These are phyloP conservation scores for Berberis vulgaris DNA, from an alignment of 164 flowering plant genomes.

Conservation along the genomic window DNA sequence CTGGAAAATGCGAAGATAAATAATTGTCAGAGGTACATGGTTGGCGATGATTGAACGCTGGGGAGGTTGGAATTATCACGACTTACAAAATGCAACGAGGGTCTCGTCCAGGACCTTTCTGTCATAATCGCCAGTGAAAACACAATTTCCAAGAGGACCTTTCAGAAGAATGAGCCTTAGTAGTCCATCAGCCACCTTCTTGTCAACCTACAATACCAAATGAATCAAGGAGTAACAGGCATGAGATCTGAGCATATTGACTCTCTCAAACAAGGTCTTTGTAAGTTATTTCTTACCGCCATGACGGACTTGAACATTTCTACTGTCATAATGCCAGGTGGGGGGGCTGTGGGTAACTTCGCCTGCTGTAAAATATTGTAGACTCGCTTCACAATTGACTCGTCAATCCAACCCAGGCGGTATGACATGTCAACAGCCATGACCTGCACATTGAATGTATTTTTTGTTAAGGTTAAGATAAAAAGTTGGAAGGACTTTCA, in stretches of 20 bases:
- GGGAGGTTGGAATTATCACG: slow-evolving; percentile 23
- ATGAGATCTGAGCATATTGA: background rate
- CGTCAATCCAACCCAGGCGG: slow-evolving; percentile 98
- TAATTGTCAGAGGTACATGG: no score
- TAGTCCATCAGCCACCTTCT: slow-evolving; percentile 96
- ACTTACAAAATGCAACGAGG: slow-evolving; percentile 69
- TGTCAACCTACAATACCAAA: slow-evolving; percentile 62
- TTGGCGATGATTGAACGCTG: no score
- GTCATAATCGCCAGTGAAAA: slow-evolving; percentile 93
- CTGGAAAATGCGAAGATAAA: no score
- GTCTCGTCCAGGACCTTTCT: slow-evolving; percentile 79
- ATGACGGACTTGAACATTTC: slow-evolving; percentile 86
- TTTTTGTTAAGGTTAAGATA: background rate
- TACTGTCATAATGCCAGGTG: slow-evolving; percentile 85
- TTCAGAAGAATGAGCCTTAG: slow-evolving; percentile 89
- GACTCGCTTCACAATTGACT: slow-evolving; percentile 64
- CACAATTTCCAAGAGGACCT: slow-evolving; percentile 93
- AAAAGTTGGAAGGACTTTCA: background rate
- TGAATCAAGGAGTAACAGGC: background rate
- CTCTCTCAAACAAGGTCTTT: background rate
- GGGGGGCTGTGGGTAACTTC: slow-evolving; percentile 83
- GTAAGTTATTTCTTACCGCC: slow-evolving; percentile 56
- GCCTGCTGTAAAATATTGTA: slow-evolving; percentile 53
- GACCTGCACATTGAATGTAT: slow-evolving; percentile 38
- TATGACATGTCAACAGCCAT: slow-evolving; percentile 99